Evolutionary conservation across 1,284 basidiomycete genomes (phyloP).

Genomic region (Stygiomarasmius scandens): DNA sequence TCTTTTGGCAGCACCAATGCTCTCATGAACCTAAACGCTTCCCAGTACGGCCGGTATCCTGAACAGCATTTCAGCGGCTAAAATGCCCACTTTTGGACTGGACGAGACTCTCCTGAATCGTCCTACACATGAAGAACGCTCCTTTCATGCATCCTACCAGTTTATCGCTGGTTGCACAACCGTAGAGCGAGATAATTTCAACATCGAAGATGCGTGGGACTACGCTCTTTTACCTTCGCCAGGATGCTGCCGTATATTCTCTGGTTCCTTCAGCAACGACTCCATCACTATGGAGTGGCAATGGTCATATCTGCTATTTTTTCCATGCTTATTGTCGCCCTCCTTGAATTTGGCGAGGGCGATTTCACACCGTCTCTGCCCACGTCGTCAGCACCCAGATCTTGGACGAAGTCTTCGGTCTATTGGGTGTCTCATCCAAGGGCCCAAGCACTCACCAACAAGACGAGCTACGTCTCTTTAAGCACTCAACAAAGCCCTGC

Average conservation of each 20-base stretch:
- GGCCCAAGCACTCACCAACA: slow-evolving; percentile 80
- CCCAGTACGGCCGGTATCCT: slow-evolving; percentile 82
- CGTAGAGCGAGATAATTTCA: slow-evolving; percentile 76
- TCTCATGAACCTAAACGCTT: slow-evolving; percentile 84
- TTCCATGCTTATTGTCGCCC: slow-evolving; percentile 79
- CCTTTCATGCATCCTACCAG: slow-evolving; percentile 95
- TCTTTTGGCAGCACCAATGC: slow-evolving; percentile 93
- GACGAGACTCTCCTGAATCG: slow-evolving; percentile 83
- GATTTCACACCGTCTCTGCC: slow-evolving; percentile 74
- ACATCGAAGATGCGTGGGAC: slow-evolving; percentile 81
- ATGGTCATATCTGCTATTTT: slow-evolving; percentile 86
- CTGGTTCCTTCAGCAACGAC: slow-evolving; percentile 86
- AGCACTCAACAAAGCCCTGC: slow-evolving; percentile 69
- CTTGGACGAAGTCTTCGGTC: slow-evolving; percentile 69
- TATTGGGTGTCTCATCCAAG: slow-evolving; percentile 77
- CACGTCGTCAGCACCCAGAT: slow-evolving; percentile 66
- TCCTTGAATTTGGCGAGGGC: slow-evolving; percentile 79
- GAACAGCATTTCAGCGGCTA: slow-evolving; percentile 92
- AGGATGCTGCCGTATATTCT: slow-evolving; percentile 82
- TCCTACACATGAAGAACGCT: slow-evolving; percentile 84
- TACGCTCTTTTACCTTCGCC: slow-evolving; percentile 84
- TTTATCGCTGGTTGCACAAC: slow-evolving; percentile 82
- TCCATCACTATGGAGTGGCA: slow-evolving; percentile 82
- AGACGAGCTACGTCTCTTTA: slow-evolving; percentile 83
- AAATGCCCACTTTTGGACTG: slow-evolving; percentile 82